phyloP scores from a whole-genome alignment of 768 basidiomycete species.

The Neoboletus magnificus region DNA sequence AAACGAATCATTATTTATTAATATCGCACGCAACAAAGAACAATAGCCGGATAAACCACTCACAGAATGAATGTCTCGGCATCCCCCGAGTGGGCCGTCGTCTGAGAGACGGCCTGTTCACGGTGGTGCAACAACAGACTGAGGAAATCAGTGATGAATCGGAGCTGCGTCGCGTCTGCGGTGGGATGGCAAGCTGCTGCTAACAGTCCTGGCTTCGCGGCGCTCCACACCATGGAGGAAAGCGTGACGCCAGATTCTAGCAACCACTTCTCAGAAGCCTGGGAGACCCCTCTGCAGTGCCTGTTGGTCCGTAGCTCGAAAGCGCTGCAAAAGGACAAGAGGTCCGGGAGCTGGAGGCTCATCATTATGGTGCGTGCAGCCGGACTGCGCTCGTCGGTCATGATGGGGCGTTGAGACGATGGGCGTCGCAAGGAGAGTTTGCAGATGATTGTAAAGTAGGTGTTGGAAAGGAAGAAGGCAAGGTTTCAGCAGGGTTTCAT shows the following conservation, averaged over 20 bases:
- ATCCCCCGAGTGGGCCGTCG: not conserved
- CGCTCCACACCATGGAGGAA: constrained; percentile 21
- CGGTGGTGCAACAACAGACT: constrained; percentile 40
- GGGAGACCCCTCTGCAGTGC: constrained; percentile 28
- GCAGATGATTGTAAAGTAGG: not conserved
- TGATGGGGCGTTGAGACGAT: not conserved
- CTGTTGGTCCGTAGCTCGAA: constrained; percentile 29
- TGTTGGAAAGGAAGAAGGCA: constrained; percentile 7
- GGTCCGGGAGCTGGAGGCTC: constrained; percentile 32
- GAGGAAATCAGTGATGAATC: constrained; percentile 49
- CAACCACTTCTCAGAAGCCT: constrained; percentile 30
- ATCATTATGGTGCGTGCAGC: constrained; percentile 10
- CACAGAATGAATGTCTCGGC: constrained; percentile 20
- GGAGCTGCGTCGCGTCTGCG: constrained; percentile 54
- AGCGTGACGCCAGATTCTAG: constrained; percentile 19
- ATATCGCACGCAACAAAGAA: not conserved
- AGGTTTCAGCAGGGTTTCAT: not conserved
- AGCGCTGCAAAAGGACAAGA: constrained; percentile 20
- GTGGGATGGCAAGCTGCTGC: constrained; percentile 58
- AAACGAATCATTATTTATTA: not conserved
- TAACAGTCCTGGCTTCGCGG: constrained; percentile 46
- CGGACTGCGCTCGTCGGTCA: not conserved
- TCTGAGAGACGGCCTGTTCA: constrained; percentile 21
- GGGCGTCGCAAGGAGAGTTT: not conserved
- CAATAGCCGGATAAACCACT: constrained; percentile 2